Evolutionary conservation across 768 basidiomycete species (phyloP).

Genomic region (Aureoboletus auriporus): DNA sequence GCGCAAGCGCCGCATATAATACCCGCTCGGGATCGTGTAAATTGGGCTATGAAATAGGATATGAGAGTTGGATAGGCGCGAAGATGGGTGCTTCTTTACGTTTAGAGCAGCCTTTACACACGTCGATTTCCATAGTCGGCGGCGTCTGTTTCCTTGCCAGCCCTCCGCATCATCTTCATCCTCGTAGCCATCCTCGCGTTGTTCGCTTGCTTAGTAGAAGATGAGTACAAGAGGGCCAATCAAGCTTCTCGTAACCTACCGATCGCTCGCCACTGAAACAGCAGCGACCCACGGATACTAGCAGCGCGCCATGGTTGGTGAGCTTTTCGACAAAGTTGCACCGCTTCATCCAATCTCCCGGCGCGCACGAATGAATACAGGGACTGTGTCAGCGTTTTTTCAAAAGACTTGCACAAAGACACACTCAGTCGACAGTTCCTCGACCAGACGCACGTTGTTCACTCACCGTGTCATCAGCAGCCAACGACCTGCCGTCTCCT

Average conservation of each 20-base stretch:
- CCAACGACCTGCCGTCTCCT: slow-evolving; percentile 55
- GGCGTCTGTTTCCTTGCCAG: slow-evolving; percentile 72
- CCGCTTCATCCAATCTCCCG: slow-evolving; percentile 80
- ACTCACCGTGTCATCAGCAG: slow-evolving; percentile 75
- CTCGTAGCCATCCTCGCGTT: slow-evolving; percentile 44
- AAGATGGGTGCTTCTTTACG: slow-evolving; percentile 33
- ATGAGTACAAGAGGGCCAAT: slow-evolving; percentile 27
- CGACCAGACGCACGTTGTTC: background rate
- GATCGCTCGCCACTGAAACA: slow-evolving; percentile 74
- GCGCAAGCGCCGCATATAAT: slow-evolving; percentile 83
- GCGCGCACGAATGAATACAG: slow-evolving; percentile 81
- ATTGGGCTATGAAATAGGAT: slow-evolving; percentile 35
- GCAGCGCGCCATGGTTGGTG: slow-evolving; percentile 94
- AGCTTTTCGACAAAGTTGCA: slow-evolving; percentile 75
- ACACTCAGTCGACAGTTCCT: background rate
- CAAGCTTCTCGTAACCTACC: slow-evolving; percentile 40
- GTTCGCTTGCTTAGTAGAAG: slow-evolving; percentile 43
- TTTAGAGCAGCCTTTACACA: slow-evolving; percentile 78
- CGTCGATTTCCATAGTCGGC: slow-evolving; percentile 84
- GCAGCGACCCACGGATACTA: slow-evolving; percentile 74
- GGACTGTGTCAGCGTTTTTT: slow-evolving; percentile 71
- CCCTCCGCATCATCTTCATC: slow-evolving; percentile 40
- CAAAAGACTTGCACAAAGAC: slow-evolving; percentile 57
- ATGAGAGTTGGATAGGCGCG: slow-evolving; percentile 3
- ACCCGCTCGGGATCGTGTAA: slow-evolving; percentile 75